These are phyloP conservation scores for Wolfiporia cocos DNA, from an alignment of 1,284 basidiomycete genomes.

Conservation along the genomic window DNA sequence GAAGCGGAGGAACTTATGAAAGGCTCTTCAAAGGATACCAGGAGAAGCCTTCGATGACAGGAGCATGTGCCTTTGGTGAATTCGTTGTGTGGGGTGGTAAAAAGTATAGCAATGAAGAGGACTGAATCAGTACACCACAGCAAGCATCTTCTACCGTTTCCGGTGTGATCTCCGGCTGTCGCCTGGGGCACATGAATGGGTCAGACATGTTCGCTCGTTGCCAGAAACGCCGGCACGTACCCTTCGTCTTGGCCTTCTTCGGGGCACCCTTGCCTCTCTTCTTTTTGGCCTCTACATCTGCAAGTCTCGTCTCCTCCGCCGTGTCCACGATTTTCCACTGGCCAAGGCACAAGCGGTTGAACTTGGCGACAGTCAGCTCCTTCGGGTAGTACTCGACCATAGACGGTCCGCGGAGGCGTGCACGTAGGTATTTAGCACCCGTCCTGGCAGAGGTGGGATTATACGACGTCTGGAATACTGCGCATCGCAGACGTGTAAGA, in stretches of 20 bases:
- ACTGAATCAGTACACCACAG: too few species aligned
- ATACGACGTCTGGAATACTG: conserved; percentile 80
- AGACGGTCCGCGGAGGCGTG: conserved; percentile 68
- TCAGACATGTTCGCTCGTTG: neutral
- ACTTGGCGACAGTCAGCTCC: conserved; percentile 43
- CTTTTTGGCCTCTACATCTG: conserved; percentile 62
- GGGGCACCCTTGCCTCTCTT: conserved; percentile 76
- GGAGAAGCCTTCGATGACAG: too few species aligned
- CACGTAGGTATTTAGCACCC: conserved; percentile 80
- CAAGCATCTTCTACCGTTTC: conserved; percentile 1
- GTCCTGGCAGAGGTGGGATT: conserved; percentile 76
- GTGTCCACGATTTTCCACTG: conserved; percentile 55
- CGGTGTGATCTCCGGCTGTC: conserved; percentile 38
- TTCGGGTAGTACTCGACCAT: conserved; percentile 76
- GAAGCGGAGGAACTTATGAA: too few species aligned
- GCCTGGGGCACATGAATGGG: conserved; percentile 20
- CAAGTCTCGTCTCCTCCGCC: conserved; percentile 57
- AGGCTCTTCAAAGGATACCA: too few species aligned
- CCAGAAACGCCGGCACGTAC: conserved; percentile 34
- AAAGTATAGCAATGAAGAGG: too few species aligned
- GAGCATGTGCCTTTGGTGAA: too few species aligned
- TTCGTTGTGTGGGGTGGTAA: too few species aligned
- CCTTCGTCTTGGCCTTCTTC: conserved; percentile 66
- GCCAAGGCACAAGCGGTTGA: conserved; percentile 32
- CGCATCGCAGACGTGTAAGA: conserved; percentile 53